phyloP scores from a whole-genome alignment of 345 rosid species.

The Triadica sebifera region DNA sequence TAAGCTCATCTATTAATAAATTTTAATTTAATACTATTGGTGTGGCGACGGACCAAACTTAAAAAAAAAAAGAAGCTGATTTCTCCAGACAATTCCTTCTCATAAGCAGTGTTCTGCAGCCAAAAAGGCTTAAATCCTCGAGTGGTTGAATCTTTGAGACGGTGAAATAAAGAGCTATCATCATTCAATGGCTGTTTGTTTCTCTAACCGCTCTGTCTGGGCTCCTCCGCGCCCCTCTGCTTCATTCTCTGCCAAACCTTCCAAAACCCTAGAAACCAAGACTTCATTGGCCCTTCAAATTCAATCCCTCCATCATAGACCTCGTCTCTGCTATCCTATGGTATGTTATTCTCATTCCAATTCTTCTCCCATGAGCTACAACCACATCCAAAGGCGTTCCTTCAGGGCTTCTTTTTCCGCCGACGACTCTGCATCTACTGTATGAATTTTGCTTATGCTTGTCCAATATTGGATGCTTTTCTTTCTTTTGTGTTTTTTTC shows the following conservation, averaged over 20 bases:
- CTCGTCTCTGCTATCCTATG: conserved; percentile 24
- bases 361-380: conserved; percentile 11
- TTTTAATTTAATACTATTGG: too few species aligned
- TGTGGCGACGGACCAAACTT: too few species aligned
- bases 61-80: too few species aligned
- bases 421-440: conserved; percentile 35
- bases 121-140: too few species aligned
- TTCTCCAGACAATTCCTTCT: too few species aligned
- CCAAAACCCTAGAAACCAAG: conserved; percentile 21
- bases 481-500: too few species aligned
- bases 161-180: not conserved
- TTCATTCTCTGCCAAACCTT: conserved; percentile 20
- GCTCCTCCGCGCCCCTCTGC: conserved; percentile 27
- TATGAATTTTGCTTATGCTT: conserved; percentile 18
- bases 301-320: conserved; percentile 3
- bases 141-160: not conserved
- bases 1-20: too few species aligned
- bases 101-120: too few species aligned
- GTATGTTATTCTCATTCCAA: conserved; percentile 14
- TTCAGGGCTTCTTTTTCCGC: conserved; percentile 30
- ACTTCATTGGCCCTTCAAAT: not conserved
- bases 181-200: conserved; percentile 39
- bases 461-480: not conserved
- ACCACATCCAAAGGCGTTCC: conserved; percentile 13
- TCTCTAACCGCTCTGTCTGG: conserved; percentile 29